Percentiles rank a stretch among this genome's conserved stretches.
Evolutionary conservation across 495 filamentous ascomycete species (phyloP).

Genomic region (Chaetomium cochliodes): DNA sequence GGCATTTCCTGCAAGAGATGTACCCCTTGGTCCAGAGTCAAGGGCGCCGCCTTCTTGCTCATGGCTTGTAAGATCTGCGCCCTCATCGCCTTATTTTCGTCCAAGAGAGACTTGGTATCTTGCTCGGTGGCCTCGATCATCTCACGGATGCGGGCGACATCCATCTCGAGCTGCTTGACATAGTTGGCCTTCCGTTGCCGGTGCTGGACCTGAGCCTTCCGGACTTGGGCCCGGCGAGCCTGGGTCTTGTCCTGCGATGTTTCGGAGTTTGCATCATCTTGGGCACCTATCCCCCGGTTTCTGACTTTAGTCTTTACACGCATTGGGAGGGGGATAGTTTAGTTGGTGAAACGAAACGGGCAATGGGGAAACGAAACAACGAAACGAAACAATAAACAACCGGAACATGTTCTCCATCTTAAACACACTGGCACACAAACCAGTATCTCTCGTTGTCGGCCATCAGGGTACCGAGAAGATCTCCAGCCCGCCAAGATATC

Average conservation of each 20-base stretch:
- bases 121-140: conserved; percentile 41
- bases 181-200: conserved; percentile 54
- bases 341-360: background rate
- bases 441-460: background rate
- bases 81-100: conserved; percentile 41
- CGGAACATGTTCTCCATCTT: background rate
- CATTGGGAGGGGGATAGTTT: background rate
- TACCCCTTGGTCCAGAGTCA: conserved; percentile 15
- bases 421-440: background rate
- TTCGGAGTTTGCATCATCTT: background rate
- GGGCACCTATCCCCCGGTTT: background rate
- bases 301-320: conserved; percentile 10
- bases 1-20: background rate
- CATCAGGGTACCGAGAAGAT: background rate
- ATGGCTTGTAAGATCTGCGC: background rate
- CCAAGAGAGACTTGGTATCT: conserved; percentile 32
- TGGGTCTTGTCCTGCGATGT: conserved; percentile 35
- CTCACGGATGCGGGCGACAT: conserved; percentile 45
- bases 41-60: background rate
- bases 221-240: conserved; percentile 48
- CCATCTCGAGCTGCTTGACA: conserved; percentile 51
- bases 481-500: background rate
- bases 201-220: conserved; percentile 53
- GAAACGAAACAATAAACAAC: background rate
- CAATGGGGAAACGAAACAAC: background rate